Evolutionary conservation across 176 grass and related monocot species (phyloP).

Genomic region (Panicum miliaceum): DNA sequence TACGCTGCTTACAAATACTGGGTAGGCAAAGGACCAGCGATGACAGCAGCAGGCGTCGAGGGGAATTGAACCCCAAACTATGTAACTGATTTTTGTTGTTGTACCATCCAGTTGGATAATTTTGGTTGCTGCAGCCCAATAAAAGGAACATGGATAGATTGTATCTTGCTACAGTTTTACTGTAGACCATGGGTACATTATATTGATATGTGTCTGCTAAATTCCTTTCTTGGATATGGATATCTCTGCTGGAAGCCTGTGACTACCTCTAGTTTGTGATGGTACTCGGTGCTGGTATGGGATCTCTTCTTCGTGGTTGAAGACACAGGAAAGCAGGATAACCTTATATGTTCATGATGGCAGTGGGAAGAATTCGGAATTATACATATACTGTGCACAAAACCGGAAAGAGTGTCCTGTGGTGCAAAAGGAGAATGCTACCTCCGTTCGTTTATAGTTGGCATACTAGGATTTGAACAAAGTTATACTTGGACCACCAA

Average conservation of each 20-base stretch:
- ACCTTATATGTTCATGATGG: neutral
- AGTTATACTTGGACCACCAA: neutral
- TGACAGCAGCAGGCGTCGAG: neutral
- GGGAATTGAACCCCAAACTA: constrained; percentile 45
- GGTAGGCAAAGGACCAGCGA: constrained; percentile 26
- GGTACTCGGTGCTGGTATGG: neutral
- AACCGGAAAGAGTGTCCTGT: neutral
- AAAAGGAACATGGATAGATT: constrained; percentile 24
- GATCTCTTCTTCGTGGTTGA: neutral
- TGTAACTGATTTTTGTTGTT: constrained; percentile 36
- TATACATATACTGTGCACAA: neutral
- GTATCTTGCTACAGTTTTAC: constrained; percentile 2
- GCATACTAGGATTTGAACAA: neutral
- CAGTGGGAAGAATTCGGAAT: too few species aligned
- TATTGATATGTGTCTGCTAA: constrained; percentile 12
- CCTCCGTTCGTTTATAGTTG: neutral
- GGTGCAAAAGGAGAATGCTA: neutral
- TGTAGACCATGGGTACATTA: neutral
- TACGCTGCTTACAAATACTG: constrained; percentile 67
- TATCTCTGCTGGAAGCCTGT: neutral
- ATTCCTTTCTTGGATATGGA: neutral
- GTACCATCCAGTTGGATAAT: constrained; percentile 44
- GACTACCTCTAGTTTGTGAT: neutral
- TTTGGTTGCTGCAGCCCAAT: constrained; percentile 24
- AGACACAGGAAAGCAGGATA: neutral